Evolutionary conservation across 2,329 filamentous ascomycete species (phyloP), one percentile per base, ranked within the genome.

Genomic region (Geosmithia morbida): DNA sequence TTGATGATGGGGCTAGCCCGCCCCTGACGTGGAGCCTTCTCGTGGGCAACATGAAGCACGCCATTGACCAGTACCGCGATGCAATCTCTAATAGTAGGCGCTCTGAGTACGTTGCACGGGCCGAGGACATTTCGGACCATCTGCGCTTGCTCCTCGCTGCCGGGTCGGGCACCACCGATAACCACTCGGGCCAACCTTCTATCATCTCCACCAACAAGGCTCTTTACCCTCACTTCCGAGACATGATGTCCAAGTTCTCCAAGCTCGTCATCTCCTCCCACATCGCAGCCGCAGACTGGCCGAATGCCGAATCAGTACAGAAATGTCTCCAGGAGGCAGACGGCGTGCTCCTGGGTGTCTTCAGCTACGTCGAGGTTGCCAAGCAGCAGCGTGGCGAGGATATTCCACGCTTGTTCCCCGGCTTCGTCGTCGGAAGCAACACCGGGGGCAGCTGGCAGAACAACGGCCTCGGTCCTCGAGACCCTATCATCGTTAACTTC

Each of bases 181-280:
- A 98, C 59, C 92, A 98, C 62, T 97, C 92, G 18, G 92, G 92
- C 41, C 94, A 97, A 55, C 92, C 92, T 4, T 97, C 92, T n/a
- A 96, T 98, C 57, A 98, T 98, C 50, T 96, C 89, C 7, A 94
- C 87, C 5, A 98, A 98, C 70, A 97, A 97, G 63, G 86, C 88
- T 0, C 71, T 98, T 16, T 97, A 97, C 59, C 92, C 92, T 20
- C 89, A 97, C 64, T 98, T 98, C 66, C 77, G 92, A 47, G 92
- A 97, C 61, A 97, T 97, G 82, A 98, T 98, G 92, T 97, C 92
- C 43, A 89, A 94, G 57, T 98, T 98, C 63, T 97, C 92, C n/a
- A 98, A 98, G 63, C 74, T 98, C 10, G 92, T 98, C 43, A 82
- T 98, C 45, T 98, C 92, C 2, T 97, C 92, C 14, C 92, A 98